Conservation (phyloP, 2,329 filamentous ascomycete species). For the Sclerotinia spermophila region DNA sequence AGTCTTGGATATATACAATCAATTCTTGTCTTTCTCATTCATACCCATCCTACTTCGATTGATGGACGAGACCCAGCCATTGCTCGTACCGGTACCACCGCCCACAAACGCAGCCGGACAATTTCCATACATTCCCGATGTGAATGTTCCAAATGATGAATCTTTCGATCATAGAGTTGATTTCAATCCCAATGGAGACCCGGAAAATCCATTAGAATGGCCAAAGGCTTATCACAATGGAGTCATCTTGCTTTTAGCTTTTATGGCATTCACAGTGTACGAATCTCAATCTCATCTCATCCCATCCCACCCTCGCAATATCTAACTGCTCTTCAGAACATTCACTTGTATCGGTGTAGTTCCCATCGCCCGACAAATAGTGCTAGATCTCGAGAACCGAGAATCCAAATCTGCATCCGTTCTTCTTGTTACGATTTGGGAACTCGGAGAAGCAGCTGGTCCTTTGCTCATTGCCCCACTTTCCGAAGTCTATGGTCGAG, state of each 20-base stretch:
- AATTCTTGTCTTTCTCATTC: background rate
- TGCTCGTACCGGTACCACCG: constrained; percentile 21
- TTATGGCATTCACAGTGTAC: constrained; percentile 56
- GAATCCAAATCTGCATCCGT: constrained; percentile 9
- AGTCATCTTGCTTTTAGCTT: constrained; percentile 50
- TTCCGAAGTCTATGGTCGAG: constrained; percentile 44
- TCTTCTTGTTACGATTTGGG: constrained; percentile 48
- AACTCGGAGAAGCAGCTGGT: constrained; percentile 46
- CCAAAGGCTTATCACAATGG: constrained; percentile 49
- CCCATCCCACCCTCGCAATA: background rate
- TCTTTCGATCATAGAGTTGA: constrained; percentile 37
- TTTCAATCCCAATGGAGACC: constrained; percentile 46
- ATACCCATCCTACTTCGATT: constrained; percentile 37
- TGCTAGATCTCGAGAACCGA: constrained; percentile 44
- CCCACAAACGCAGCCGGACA: background rate
- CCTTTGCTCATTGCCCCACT: constrained; percentile 45
- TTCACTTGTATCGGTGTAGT: constrained; percentile 56
- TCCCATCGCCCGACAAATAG: constrained; percentile 50
- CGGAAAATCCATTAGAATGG: constrained; percentile 54
- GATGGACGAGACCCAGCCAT: constrained; percentile 28
- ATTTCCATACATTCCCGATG: constrained; percentile 9
- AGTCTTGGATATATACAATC: background rate
- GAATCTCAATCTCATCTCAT: too few species aligned
- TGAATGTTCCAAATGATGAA: background rate
- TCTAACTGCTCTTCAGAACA: constrained; percentile 41